These are phyloP conservation scores for Oryza rufipogon DNA, from an alignment of 176 grass and related monocot genomes.

Conservation along the genomic window DNA sequence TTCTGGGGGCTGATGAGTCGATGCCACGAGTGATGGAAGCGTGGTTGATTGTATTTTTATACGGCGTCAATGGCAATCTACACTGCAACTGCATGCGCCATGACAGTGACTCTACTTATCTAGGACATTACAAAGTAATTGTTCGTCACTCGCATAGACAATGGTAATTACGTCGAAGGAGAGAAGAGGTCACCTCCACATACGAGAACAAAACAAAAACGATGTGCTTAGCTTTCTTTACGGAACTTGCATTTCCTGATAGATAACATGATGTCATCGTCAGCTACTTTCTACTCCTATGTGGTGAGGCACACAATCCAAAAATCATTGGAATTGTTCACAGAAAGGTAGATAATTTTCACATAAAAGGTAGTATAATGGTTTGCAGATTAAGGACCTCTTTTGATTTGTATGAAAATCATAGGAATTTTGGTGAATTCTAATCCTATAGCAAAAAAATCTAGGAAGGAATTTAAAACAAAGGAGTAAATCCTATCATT, in stretches of 20 bases:
- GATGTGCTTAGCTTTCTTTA: background rate
- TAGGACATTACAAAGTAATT: background rate
- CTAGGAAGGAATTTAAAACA: too few relatives aligned
- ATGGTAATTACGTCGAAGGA: background rate
- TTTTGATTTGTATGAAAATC: too few relatives aligned
- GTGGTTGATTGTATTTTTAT: background rate
- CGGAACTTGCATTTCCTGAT: background rate
- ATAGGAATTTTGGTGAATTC: too few relatives aligned
- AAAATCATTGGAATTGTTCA: background rate
- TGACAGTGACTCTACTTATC: slow-evolving; percentile 11
- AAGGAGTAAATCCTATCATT: too few relatives aligned
- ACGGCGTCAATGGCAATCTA: background rate
- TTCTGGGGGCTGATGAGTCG: slow-evolving; percentile 15
- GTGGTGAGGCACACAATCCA: background rate
- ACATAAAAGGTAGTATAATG: background rate
- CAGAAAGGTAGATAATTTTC: background rate
- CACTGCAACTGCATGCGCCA: background rate
- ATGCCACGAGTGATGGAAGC: slow-evolving; percentile 10
- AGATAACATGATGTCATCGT: background rate
- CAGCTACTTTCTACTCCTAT: background rate
- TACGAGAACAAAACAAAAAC: background rate
- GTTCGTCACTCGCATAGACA: background rate
- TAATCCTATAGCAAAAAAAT: too few relatives aligned
- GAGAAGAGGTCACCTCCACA: background rate
- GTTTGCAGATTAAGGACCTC: background rate